A percentile compares a stretch with the other conserved stretches of the same genome.
Evolutionary conservation across 495 filamentous ascomycete species (phyloP).

Genomic region (Apodospora peruviana): DNA sequence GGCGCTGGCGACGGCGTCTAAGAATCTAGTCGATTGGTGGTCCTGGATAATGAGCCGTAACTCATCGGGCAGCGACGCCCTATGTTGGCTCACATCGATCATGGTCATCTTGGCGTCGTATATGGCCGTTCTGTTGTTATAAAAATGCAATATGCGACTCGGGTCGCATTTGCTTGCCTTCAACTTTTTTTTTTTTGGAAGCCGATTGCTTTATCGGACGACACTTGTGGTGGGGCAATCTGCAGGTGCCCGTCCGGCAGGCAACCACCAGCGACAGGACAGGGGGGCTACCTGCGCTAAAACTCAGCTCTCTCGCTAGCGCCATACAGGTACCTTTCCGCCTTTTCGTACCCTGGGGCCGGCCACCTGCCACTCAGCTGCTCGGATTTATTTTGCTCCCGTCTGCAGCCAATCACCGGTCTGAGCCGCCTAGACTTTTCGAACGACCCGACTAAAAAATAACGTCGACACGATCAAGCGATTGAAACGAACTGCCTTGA

Average conservation of each 20-base stretch:
- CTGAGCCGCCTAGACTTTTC: conserved; percentile 18
- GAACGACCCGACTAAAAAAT: conserved; percentile 12
- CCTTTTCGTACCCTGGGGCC: too few relatives aligned
- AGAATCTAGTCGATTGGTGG: conserved; percentile 57
- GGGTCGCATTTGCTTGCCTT: not conserved
- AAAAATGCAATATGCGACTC: not conserved
- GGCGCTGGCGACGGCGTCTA: conserved; percentile 61
- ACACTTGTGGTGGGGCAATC: not conserved
- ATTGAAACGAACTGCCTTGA: conserved; percentile 5
- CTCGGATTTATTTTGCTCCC: conserved; percentile 17
- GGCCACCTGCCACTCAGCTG: not conserved
- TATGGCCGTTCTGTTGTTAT: not conserved
- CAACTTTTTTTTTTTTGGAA: conserved; percentile 26
- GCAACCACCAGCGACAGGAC: not conserved
- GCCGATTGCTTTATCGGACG: not conserved
- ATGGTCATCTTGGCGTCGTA: conserved; percentile 28
- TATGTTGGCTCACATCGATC: conserved; percentile 38
- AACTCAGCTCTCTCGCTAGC: not conserved
- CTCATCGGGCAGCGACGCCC: conserved; percentile 43
- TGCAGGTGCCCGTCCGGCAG: not conserved
- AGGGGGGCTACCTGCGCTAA: not conserved
- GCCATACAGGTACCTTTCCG: not conserved
- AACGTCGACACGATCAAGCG: too few relatives aligned
- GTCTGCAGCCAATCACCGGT: conserved; percentile 19
- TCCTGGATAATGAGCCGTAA: conserved; percentile 58